A percentile compares a stretch with the other conserved stretches of the same genome.
phyloP scores from a whole-genome alignment of 108 stramenopile species.

The Skeletonema grethae region DNA sequence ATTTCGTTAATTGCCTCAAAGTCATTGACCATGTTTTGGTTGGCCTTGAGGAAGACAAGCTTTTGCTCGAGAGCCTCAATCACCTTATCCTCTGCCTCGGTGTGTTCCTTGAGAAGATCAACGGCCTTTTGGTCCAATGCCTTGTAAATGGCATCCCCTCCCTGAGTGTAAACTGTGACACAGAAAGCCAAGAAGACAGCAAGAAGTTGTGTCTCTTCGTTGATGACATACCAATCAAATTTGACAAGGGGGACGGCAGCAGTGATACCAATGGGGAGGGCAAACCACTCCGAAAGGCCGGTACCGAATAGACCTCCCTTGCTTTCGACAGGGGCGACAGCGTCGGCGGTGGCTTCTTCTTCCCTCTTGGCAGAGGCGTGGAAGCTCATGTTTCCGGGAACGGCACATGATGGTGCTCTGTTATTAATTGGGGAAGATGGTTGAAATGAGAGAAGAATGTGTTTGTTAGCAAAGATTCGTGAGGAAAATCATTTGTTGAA shows the following conservation, averaged over 20 bases:
- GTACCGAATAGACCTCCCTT: constrained; percentile 74
- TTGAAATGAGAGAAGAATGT: not conserved
- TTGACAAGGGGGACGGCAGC: constrained; percentile 83
- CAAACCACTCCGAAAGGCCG: constrained; percentile 75
- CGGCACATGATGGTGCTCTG: constrained; percentile 39
- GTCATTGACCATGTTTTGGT: constrained; percentile 71
- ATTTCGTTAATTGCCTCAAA: constrained; percentile 67
- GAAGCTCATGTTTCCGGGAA: constrained; percentile 51
- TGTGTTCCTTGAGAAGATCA: constrained; percentile 75
- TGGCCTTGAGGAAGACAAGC: constrained; percentile 75
- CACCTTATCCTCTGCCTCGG: constrained; percentile 78
- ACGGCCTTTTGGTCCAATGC: constrained; percentile 72
- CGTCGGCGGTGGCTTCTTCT: constrained; percentile 59
- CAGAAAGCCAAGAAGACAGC: constrained; percentile 86
- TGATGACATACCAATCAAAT: constrained; percentile 80
- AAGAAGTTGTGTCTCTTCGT: constrained; percentile 86
- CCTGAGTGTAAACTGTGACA: constrained; percentile 82
- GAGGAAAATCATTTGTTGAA: constrained; percentile 1
- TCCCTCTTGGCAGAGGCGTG: constrained; percentile 77
- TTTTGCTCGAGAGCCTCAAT: constrained; percentile 75
- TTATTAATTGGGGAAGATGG: not conserved
- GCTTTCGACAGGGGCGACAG: constrained; percentile 33
- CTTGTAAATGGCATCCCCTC: constrained; percentile 83
- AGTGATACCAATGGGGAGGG: constrained; percentile 77
- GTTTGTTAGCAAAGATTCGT: not conserved